phyloP scores from a whole-genome alignment of 352 stramenopile species.

The Phytophthora gonapodyides region DNA sequence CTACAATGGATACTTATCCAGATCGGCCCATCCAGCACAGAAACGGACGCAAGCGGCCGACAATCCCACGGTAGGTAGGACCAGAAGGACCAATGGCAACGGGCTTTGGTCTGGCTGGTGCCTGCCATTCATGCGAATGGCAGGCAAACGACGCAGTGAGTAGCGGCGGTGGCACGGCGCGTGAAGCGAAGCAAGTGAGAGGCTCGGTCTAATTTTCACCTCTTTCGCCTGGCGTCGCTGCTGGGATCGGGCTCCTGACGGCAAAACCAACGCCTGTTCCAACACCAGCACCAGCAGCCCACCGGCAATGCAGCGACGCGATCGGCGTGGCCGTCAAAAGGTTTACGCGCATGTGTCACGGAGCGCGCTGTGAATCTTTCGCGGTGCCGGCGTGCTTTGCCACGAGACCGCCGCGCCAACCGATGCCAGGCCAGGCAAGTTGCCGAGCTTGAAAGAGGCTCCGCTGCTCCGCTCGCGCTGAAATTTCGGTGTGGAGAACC shows the following conservation, averaged over 20 bases:
- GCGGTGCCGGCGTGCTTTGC: conserved; percentile 10
- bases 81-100: not conserved
- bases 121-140: no score
- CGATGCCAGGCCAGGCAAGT: not conserved
- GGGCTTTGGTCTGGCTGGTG: not conserved
- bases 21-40: conserved; percentile 15
- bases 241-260: no score
- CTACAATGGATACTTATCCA: conserved; percentile 18
- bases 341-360: conserved; percentile 7
- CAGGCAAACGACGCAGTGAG: no score
- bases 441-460: no score
- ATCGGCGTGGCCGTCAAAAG: not conserved
- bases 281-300: no score
- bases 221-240: no score
- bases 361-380: conserved; percentile 7
- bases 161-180: no score
- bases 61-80: conserved; percentile 23
- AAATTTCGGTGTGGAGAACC: conserved; percentile 23
- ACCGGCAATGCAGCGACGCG: not conserved
- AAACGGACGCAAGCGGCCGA: conserved; percentile 16
- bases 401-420: not conserved
- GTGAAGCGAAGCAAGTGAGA: no score
- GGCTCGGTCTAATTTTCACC: no score
- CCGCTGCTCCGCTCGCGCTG: not conserved
- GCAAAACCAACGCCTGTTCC: no score